Conservation (phyloP, 179 eudicot species). For the Vitellaria paradoxa region DNA sequence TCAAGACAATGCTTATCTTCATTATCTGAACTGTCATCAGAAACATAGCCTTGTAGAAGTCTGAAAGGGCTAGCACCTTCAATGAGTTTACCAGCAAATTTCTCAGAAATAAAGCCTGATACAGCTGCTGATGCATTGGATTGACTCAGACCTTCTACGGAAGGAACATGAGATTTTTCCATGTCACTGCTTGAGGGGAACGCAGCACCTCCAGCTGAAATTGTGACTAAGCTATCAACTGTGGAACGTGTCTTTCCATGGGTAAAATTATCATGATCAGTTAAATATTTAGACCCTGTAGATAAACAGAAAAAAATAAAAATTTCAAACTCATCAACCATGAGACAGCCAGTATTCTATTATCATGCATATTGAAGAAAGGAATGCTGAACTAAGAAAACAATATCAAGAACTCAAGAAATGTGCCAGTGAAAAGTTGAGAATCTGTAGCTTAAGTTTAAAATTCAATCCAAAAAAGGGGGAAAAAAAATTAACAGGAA, state of each 20-base stretch:
- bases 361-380: neutral
- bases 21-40: constrained; percentile 58
- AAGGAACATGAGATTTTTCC: neutral
- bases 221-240: constrained; percentile 15
- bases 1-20: constrained; percentile 30
- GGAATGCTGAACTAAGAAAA: neutral
- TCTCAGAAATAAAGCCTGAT: constrained; percentile 30
- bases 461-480: neutral
- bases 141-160: constrained; percentile 9
- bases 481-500: neutral
- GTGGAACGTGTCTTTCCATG: constrained; percentile 8
- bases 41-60: constrained; percentile 66
- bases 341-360: neutral
- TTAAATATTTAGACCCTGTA: neutral
- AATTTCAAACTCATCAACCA: neutral
- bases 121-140: constrained; percentile 20
- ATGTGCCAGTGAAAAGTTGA: neutral
- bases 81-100: constrained; percentile 26
- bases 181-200: neutral
- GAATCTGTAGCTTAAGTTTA: neutral
- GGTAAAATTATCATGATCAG: constrained; percentile 12
- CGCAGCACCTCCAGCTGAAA: constrained; percentile 11
- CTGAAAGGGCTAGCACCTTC: constrained; percentile 54
- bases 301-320: neutral
- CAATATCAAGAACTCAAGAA: constrained; percentile 1